Base-by-base conservation (phyloP, 768 basidiomycete species). In the Mycena latifolia region DNA sequence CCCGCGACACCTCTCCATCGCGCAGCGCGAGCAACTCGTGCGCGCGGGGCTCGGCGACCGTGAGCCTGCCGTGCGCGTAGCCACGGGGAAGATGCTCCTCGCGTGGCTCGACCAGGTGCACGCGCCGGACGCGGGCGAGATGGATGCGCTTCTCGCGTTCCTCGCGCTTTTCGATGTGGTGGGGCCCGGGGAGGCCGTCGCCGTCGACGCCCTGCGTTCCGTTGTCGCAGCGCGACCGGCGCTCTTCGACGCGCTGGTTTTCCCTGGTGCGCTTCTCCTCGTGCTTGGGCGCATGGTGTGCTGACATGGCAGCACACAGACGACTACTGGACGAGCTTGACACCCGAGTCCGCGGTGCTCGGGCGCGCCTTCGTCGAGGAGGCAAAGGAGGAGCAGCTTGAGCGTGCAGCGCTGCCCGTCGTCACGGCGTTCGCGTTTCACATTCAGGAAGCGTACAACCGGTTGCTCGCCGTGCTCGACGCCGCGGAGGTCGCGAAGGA, bases 371-470 rank as follows among this genome's bases (percentile, higher is more conserved):
- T 93, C 73, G 87, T 94, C n/a, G 91, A 94, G 45, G 88, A 95
- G 71, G 95, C 93, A 67, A 79, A 88, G 24, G 88, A 92, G 55
- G 78, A 82, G 2, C 86, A 88, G 28, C 78, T 97, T 8, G 95
- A 97, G 73, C 75, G 82, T 2, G 84, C 88, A 18, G 74, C 80
- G 6, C 82, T 98, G 4, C 97, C 97, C 0, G 94, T 96, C 41
- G 93, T 98, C n/a, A 97, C 95, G 0, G 88, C 91, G 0, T 89
- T 98, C 67, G 96, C 96, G 0, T 96, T 92, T 80, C 82, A 85
- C 56, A 88, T 97, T 35, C 92, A 97, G 75, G 82, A 88, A 46
- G 84, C 88, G 0, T 98, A 94, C 78, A 96, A 96, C 72, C 77
- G 80, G 5, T 71, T 87, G 12, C 74, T 86, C 22, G 73, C 73